Conservation (phyloP, 176 grass and related monocot genomes). For the Oropetium thomaeum region DNA sequence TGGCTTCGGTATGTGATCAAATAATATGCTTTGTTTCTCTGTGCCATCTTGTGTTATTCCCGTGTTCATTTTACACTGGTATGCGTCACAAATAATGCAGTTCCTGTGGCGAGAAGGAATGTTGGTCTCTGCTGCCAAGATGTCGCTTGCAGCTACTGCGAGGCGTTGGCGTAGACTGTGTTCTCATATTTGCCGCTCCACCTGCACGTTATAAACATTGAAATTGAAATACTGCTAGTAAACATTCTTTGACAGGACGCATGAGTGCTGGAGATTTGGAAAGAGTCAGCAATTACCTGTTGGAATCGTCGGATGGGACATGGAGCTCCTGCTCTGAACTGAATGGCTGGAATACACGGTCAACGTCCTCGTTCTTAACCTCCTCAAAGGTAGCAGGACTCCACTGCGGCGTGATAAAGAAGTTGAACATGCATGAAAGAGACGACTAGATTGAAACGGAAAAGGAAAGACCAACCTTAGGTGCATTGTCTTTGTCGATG, state of each 20-base stretch:
- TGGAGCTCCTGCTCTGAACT: constrained; percentile 67
- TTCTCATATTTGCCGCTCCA: constrained; percentile 87
- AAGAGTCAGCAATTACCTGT: constrained; percentile 38
- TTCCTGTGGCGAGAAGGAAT: background rate
- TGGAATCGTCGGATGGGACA: constrained; percentile 54
- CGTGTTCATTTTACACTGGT: background rate
- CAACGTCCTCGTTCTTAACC: constrained; percentile 63
- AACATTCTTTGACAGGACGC: background rate
- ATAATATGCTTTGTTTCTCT: constrained; percentile 25
- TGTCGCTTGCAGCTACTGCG: background rate
- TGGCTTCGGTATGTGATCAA: background rate
- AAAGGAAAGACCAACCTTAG: constrained; percentile 52
- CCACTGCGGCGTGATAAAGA: constrained; percentile 53
- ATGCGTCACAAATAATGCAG: background rate
- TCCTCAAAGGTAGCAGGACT: constrained; percentile 58
- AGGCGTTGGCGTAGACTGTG: constrained; percentile 44
- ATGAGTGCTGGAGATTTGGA: background rate
- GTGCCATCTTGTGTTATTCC: background rate
- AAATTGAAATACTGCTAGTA: too few relatives aligned
- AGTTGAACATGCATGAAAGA: background rate
- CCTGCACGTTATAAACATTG: constrained; percentile 27
- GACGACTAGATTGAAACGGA: background rate
- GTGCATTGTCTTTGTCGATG: constrained; percentile 91
- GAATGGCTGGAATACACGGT: constrained; percentile 67
- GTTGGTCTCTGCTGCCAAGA: background rate